Conservation (phyloP, 2,329 filamentous ascomycete species). For the Cytospora paraplurivora region DNA sequence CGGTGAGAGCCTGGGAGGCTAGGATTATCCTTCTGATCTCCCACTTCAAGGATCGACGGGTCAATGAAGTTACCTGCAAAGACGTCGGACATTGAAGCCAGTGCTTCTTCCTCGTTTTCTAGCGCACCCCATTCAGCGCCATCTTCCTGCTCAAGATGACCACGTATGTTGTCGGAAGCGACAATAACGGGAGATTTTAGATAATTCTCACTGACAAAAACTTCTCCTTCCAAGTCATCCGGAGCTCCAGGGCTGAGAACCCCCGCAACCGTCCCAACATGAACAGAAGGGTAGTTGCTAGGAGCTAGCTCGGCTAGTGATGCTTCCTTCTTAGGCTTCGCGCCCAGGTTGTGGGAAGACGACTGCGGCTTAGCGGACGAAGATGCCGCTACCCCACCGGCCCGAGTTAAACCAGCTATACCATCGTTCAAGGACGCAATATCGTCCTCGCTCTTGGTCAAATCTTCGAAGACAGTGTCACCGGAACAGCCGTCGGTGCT, state of each 20-base stretch:
- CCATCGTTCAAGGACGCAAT: background rate
- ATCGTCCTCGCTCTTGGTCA: background rate
- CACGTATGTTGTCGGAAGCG: background rate
- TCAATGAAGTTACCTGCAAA: background rate
- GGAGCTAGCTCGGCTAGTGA: background rate
- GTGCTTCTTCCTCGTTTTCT: background rate
- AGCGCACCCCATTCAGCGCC: background rate
- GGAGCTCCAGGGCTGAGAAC: background rate
- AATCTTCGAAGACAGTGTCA: slow-evolving; percentile 1
- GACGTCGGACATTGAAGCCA: background rate
- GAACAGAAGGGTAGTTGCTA: background rate
- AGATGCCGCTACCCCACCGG: background rate
- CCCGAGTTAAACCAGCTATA: background rate
- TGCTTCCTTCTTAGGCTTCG: background rate
- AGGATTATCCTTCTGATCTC: background rate
- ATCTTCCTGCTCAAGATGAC: background rate
- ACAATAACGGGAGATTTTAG: background rate
- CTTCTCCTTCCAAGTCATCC: background rate
- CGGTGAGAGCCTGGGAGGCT: background rate
- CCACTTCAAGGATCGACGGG: background rate
- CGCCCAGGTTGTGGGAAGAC: background rate
- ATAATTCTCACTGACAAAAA: background rate
- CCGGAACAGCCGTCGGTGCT: slow-evolving; percentile 12
- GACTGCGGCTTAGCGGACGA: background rate
- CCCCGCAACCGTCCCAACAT: background rate